Conservation (phyloP, 257 asterid species). For the Ballota nigra region DNA sequence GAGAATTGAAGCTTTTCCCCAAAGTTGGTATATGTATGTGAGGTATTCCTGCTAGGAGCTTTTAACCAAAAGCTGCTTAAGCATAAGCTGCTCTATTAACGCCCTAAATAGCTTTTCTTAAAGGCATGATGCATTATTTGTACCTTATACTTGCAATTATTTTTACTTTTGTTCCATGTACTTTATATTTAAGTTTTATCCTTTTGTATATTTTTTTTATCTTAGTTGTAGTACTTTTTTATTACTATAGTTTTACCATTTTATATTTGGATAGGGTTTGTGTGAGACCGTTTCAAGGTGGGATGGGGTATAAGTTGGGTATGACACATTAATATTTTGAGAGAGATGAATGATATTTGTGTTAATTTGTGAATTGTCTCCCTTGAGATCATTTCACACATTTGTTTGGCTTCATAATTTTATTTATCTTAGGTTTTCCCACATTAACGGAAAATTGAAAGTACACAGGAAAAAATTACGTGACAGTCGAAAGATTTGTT, state of each 20-base stretch:
- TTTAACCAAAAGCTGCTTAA: background rate
- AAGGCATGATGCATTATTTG: background rate
- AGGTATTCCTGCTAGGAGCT: background rate
- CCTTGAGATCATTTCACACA: too few species aligned
- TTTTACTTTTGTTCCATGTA: background rate
- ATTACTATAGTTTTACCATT: background rate
- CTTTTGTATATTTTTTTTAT: background rate
- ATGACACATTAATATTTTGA: too few species aligned
- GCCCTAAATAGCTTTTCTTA: background rate
- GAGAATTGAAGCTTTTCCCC: background rate
- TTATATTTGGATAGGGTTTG: too few species aligned
- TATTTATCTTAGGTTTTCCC: background rate
- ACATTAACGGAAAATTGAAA: background rate
- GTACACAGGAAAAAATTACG: too few species aligned
- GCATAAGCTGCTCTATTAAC: too few species aligned
- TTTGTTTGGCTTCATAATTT: too few species aligned
- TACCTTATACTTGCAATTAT: background rate
- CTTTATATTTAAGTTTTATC: background rate
- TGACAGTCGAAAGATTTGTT: too few species aligned
- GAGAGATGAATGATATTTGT: too few species aligned
- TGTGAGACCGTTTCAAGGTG: too few species aligned
- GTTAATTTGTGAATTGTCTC: too few species aligned
- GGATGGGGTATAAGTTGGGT: too few species aligned
- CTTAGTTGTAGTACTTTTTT: too few species aligned
- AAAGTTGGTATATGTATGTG: background rate